phyloP scores from a whole-genome alignment of 2,329 filamentous ascomycete species.

The Monilinia laxa region DNA sequence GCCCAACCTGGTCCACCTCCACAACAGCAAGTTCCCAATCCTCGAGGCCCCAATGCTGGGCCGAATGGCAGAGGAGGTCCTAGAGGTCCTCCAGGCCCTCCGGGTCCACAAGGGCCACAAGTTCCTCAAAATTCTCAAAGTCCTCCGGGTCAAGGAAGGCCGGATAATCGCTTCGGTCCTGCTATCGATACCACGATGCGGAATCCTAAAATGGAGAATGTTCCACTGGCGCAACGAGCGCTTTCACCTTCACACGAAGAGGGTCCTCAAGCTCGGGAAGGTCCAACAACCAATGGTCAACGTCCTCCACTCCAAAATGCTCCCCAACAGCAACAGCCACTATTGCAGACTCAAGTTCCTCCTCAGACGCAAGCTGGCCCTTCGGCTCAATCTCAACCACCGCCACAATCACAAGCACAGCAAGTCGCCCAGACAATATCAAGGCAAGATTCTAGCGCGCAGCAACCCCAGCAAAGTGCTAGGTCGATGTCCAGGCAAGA shows the following conservation, averaged over 20 bases:
- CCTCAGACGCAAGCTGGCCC: slow-evolving; percentile 9
- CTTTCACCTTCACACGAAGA: slow-evolving; percentile 40
- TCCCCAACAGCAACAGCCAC: slow-evolving; percentile 14
- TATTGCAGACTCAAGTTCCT: neutral
- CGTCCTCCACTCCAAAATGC: slow-evolving; percentile 59
- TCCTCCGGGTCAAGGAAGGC: slow-evolving; percentile 27
- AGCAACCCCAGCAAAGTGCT: slow-evolving; percentile 44
- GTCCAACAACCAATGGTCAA: slow-evolving; percentile 57
- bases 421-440: slow-evolving; percentile 39
- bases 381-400: slow-evolving; percentile 16
- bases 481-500: slow-evolving; percentile 35
- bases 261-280: slow-evolving; percentile 49
- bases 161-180: slow-evolving; percentile 38
- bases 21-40: slow-evolving; percentile 60
- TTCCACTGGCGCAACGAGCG: slow-evolving; percentile 45
- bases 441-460: slow-evolving; percentile 33
- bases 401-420: slow-evolving; percentile 27
- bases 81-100: neutral
- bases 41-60: slow-evolving; percentile 36
- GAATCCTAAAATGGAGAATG: slow-evolving; percentile 47
- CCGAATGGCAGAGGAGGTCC: slow-evolving; percentile 22
- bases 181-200: slow-evolving; percentile 39
- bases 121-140: slow-evolving; percentile 25
- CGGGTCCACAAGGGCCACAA: slow-evolving; percentile 20
- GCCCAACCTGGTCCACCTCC: slow-evolving; percentile 63